Evolutionary conservation across 805 yeast species (phyloP), one percentile per base, ranked within the genome.

Genomic region (Komagataella ulmi): DNA sequence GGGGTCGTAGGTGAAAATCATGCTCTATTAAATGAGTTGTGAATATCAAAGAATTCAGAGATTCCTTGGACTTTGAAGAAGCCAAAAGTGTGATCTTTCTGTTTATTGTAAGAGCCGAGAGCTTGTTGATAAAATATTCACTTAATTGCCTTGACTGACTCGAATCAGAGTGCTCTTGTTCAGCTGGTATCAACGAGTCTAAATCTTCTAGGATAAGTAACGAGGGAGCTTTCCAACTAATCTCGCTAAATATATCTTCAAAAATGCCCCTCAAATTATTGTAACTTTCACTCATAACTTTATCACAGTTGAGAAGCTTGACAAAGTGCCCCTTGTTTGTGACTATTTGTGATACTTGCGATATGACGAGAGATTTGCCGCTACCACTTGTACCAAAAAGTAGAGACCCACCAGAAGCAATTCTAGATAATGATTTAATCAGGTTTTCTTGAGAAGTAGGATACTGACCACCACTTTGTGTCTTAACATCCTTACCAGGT

Each of bases 351-450:
- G 72, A 58, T 0, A 85, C 61, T 23, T 73, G 67, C 3, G 71
- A 64, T 14, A 81, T 59, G 2, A 84, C 54, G 1, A 79, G 65
- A 0, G 93, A 70, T 62, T 91, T 91, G 0, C 98, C 98, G 54
- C 88, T 76, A 0, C 97, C 97, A 1, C 86, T 70, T 19, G 81
- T 66, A 0, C 97, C 98, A 57, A 80, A 75, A 0, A 90, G 59
- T 51, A 88, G 66, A 0, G 80, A 68, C 17, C 58, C 57, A 8
- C 46, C 19, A 17, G 24, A 59, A 3, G 81, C 58, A 0, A 73
- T 30, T 61, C 6, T 70, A 70, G 6, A 65, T 56, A 8, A 80
- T 58, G 3, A 68, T 65, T 0, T 65, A 8, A 82, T 57, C 5
- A 71, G 58, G 3, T 65, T 58, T 24, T 80, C 82, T 47, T 81